Base-by-base conservation (phyloP, 495 filamentous ascomycete genomes). In the Aspergillus taichungensis region DNA sequence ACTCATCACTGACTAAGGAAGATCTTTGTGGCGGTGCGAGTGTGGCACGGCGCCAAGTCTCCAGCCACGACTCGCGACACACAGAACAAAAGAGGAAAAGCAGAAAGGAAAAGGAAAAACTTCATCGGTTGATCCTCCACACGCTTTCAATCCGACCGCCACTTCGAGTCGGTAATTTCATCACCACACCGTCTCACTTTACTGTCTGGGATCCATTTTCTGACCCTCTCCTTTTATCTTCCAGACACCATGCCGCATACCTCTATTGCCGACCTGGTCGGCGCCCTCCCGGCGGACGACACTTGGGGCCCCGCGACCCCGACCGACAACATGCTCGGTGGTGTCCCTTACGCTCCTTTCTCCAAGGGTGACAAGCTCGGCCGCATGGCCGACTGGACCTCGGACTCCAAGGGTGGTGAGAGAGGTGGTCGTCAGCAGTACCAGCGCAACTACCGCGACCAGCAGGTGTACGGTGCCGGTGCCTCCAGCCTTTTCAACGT, bases 351-450 rank as follows among this genome's bases (percentile, higher is more conserved):
- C 54, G 91, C 91, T 39, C 91, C 94, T 37, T 98, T 89, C 72
- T 95, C 89, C 48, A 98, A 98, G 73, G 88, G 88, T 54, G 92
- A 98, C 74, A 98, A 97, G 75, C 73, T 98, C 27, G 92, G 94
- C 43, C 88, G 92, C 53, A 98, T 98, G 92, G 92, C 92, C 13
- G 92, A 98, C 69, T 98, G 94, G 94, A 94, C 90, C 8, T 61
- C 82, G n/a, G 92, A 95, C 52, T 80, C 85, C 52, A 96, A 95
- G 69, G 90, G 94, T 51, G 68, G 83, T 48, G 80, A 88, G 46
- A 74, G 90, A 38, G 82, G 83, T 37, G 85, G 88, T 40, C 70
- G 92, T 56, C 83, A 87, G 58, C 84, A 87, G 48, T 96, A 94
- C 63, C 89, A 92, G 61, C 72, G 89, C 40, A 90, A 88, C 60